Evolutionary conservation across 352 stramenopile genomes (phyloP), one percentile per base, ranked within the genome.

Genomic region (Phytophthora nicotianae): DNA sequence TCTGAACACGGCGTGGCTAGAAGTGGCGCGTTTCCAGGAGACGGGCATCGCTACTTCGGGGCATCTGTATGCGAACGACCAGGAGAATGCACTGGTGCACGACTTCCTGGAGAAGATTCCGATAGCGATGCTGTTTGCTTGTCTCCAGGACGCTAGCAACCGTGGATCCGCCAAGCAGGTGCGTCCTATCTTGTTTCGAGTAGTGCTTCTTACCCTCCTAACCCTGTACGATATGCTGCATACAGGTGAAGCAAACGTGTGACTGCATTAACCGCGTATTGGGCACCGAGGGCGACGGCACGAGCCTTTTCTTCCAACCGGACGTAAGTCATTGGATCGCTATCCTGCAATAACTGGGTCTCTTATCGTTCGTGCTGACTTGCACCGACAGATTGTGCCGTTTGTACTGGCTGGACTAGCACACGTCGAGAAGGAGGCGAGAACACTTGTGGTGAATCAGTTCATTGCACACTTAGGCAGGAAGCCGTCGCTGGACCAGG

Each of bases 211-310:
- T 19, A 16, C 2, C 4, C 13, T 24, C 21, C 17, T 58, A 41
- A 71, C 29, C 4, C 3, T 1, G 19, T 46, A 20, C 7, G 38
- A 29, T 52, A 7, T 29, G n/a, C 42, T 47, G 17, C 6, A 19
- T 58, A 14, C 38, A 95, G 86, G 79, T 95, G 2, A 89, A 89
- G 43, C 66, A 77, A n/a, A 71, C 68, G 29, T 95, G 87, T 47
- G 65, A 71, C 50, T 93, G 83, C 42, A 90, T 95, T 23, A 82
- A 91, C n/a, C 85, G 84, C 21, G 80, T 95, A 45, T 53, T 95
- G 24, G 58, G 72, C 21, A 75, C 80, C 4, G 72, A 84, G 50
- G 74, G 66, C 40, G 79, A 80, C 26, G 79, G 75, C 45, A 63
- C 58, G 11, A 62, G 62, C 42, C 72, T 90, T 55, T 93, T 95